Conservation (phyloP, 495 filamentous ascomycete genomes). For the Aspergillus incahuasiensis region DNA sequence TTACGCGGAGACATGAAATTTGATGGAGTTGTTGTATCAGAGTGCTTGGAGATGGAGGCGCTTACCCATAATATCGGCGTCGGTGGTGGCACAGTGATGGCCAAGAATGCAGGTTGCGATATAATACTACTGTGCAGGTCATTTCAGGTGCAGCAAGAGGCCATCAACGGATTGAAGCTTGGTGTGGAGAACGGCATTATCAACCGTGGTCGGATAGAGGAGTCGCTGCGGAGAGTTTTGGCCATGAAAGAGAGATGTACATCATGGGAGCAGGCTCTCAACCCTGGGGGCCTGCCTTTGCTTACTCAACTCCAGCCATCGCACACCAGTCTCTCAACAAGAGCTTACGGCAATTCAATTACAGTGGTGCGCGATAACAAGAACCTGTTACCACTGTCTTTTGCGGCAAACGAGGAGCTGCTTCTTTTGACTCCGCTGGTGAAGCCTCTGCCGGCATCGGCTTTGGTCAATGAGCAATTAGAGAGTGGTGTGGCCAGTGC, state of each 20-base stretch:
- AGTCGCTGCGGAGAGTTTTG: constrained; percentile 69
- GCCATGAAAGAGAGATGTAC: constrained; percentile 72
- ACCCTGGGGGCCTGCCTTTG: constrained; percentile 65
- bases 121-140: constrained; percentile 79
- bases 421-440: constrained; percentile 79
- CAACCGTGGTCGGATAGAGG: constrained; percentile 64
- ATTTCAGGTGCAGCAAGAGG: constrained; percentile 80
- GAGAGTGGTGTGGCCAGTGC: constrained; percentile 68
- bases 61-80: constrained; percentile 87
- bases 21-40: constrained; percentile 85
- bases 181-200: constrained; percentile 84
- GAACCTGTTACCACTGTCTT: constrained; percentile 71
- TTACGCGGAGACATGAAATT: constrained; percentile 79
- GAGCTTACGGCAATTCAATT: constrained; percentile 80
- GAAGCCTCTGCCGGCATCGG: constrained; percentile 79
- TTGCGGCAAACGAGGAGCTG: constrained; percentile 76
- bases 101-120: constrained; percentile 87
- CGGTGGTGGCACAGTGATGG: constrained; percentile 90
- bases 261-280: constrained; percentile 77
- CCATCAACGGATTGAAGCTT: constrained; percentile 75
- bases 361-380: constrained; percentile 81
- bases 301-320: constrained; percentile 74
- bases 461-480: constrained; percentile 49
- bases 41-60: constrained; percentile 94
- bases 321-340: constrained; percentile 72